A percentile compares a stretch with the other conserved stretches of the same genome.
phyloP scores from a whole-genome alignment of 495 filamentous ascomycete species.

The Neurospora sublineolata region DNA sequence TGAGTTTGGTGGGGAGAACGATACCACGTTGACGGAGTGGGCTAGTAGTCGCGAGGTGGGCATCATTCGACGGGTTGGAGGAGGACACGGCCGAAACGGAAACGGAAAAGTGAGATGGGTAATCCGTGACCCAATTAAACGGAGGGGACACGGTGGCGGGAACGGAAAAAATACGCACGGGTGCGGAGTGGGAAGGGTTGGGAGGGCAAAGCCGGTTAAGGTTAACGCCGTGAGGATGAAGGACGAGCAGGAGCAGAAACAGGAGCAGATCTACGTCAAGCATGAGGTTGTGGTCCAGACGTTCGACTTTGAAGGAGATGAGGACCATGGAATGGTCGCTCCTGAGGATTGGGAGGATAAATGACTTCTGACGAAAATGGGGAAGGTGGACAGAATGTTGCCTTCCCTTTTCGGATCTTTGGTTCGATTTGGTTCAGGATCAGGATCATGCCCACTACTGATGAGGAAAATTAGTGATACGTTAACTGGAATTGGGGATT shows the following conservation, averaged over 20 bases:
- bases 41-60: slow-evolving; percentile 26
- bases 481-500: background rate
- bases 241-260: background rate
- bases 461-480: background rate
- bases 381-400: background rate
- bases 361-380: background rate
- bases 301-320: background rate
- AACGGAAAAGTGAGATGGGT: too few species aligned
- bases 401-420: background rate
- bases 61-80: too few species aligned
- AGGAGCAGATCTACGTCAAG: background rate
- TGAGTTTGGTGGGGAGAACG: slow-evolving; percentile 26
- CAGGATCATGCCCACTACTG: background rate
- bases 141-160: background rate
- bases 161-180: background rate
- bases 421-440: background rate
- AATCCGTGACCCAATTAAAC: background rate
- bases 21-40: slow-evolving; percentile 34
- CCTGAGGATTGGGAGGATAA: background rate
- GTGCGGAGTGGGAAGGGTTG: background rate
- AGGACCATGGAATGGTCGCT: background rate
- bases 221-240: background rate
- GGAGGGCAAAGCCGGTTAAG: background rate
- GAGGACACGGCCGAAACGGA: too few species aligned
- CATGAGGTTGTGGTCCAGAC: background rate